Evolutionary conservation across 176 grass and related monocot species (phyloP).

Genomic region (Pharus latifolius): DNA sequence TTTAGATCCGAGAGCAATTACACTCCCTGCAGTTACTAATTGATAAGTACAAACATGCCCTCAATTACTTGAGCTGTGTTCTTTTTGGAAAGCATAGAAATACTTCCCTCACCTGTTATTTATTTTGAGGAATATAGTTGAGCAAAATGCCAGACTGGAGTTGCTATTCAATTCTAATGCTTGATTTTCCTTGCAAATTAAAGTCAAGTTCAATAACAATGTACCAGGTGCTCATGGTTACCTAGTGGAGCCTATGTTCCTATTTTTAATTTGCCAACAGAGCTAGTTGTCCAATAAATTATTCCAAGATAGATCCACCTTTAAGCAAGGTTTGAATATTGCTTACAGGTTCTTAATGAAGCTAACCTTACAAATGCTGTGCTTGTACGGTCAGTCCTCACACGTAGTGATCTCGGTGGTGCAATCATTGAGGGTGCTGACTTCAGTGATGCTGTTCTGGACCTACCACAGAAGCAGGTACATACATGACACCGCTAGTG

Average conservation of each 20-base stretch:
- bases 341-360: constrained; percentile 83
- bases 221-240: not conserved
- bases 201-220: not conserved
- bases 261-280: constrained; percentile 7
- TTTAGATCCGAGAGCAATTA: no score
- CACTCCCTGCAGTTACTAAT: not conserved
- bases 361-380: constrained; percentile 94
- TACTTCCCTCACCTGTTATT: not conserved
- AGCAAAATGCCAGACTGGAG: no score
- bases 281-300: constrained; percentile 8
- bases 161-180: not conserved
- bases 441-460: constrained; percentile 97
- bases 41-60: not conserved
- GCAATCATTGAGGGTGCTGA: constrained; percentile 85
- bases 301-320: not conserved
- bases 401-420: constrained; percentile 89
- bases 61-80: no score
- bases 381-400: constrained; percentile 76
- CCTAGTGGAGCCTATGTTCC: not conserved
- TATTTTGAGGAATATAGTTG: no score
- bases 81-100: not conserved
- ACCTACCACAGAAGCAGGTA: constrained; percentile 85
- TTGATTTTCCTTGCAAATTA: not conserved
- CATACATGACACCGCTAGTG: not conserved
- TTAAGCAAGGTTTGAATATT: constrained; percentile 7